These are phyloP conservation scores for Xylaria sp. DNA, from an alignment of 2,329 filamentous ascomycete species.

Conservation along the genomic window DNA sequence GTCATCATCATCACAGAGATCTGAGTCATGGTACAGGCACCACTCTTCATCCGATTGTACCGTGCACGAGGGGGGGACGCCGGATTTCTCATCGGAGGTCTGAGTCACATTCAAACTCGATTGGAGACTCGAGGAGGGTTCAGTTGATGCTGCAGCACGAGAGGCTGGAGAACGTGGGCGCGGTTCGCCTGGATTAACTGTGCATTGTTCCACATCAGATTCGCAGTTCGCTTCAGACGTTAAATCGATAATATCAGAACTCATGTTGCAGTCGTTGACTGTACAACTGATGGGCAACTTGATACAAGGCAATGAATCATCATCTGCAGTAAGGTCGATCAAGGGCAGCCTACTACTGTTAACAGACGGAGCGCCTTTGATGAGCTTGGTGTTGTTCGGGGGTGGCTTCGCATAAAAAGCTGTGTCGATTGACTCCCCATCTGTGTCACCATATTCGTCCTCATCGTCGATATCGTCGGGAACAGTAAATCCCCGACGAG, in stretches of 20 bases:
- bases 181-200: not conserved
- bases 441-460: slow-evolving; percentile 32
- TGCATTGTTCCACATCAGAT: slow-evolving; percentile 28
- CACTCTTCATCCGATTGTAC: slow-evolving; percentile 14
- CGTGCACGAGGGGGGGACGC: not conserved
- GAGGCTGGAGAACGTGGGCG: not conserved
- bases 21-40: not conserved
- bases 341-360: slow-evolving; percentile 12
- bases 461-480: slow-evolving; percentile 56
- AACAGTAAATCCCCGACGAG: slow-evolving; percentile 54
- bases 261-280: slow-evolving; percentile 16
- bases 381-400: not conserved
- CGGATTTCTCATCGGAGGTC: slow-evolving; percentile 1
- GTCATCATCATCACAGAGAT: not conserved
- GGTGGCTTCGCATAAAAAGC: not conserved
- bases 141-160: not conserved
- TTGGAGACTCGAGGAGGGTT: not conserved
- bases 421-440: slow-evolving; percentile 26
- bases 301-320: slow-evolving; percentile 25
- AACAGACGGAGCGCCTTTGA: slow-evolving; percentile 12
- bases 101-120: not conserved
- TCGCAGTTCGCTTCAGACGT: slow-evolving; percentile 42
- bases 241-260: slow-evolving; percentile 42
- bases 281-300: slow-evolving; percentile 7
- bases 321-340: slow-evolving; percentile 44